Evolutionary conservation across 257 asterid genomes (phyloP).

Genomic region (Przewalskia tangutica): DNA sequence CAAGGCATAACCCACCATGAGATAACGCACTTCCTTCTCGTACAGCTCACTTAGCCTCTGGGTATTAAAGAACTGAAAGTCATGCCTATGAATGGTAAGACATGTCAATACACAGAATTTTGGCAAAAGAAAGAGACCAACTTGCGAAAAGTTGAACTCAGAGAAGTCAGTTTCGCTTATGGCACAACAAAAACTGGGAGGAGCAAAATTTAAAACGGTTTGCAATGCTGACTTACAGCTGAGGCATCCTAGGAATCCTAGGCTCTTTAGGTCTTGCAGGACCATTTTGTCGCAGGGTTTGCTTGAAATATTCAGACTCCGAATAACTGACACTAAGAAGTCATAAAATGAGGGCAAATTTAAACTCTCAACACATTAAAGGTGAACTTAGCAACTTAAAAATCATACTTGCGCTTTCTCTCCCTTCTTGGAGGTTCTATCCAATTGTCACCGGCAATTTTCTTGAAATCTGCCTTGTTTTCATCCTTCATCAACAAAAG

Average conservation of each 20-base stretch:
- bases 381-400: slow-evolving; percentile 3
- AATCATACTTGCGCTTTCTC: slow-evolving; percentile 89
- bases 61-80: slow-evolving; percentile 98
- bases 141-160: neutral
- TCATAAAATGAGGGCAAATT: neutral
- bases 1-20: slow-evolving; percentile 60
- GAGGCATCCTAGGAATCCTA: slow-evolving; percentile 99
- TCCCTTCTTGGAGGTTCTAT: slow-evolving; percentile 90
- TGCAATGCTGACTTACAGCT: slow-evolving; percentile 44
- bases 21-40: slow-evolving; percentile 96
- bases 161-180: neutral
- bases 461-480: slow-evolving; percentile 83
- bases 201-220: neutral
- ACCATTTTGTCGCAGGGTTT: slow-evolving; percentile 98
- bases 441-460: slow-evolving; percentile 90
- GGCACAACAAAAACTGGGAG: neutral
- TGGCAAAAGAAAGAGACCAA: neutral
- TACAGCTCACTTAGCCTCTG: slow-evolving; percentile 93
- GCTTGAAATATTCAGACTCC: slow-evolving; percentile 96
- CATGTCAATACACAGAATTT: slow-evolving; percentile 14
- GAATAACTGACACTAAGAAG: slow-evolving; percentile 51
- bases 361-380: neutral
- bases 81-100: slow-evolving; percentile 56
- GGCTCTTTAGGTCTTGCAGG: slow-evolving; percentile 95
- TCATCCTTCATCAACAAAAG: slow-evolving; percentile 53